A percentile compares a stretch with the other conserved stretches of the same genome.
Conservation (phyloP, 2,329 filamentous ascomycete species). For the Corynespora cassiicola region DNA sequence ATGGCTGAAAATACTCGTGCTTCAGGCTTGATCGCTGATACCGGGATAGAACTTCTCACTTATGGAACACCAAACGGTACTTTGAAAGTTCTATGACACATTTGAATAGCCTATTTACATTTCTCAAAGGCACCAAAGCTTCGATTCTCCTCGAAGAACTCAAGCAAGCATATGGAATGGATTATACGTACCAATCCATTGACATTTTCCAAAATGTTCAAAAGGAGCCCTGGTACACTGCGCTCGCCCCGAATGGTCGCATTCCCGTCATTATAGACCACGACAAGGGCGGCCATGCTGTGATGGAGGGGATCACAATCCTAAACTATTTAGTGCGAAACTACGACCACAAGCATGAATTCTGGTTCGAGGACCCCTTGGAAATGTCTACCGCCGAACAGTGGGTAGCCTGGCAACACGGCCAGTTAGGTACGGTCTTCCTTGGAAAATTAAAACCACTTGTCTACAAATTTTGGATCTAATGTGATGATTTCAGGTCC, state of each 20-base stretch:
- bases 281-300: slow-evolving; percentile 61
- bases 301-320: slow-evolving; percentile 46
- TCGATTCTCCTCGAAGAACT: slow-evolving; percentile 68
- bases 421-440: slow-evolving; percentile 6
- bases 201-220: slow-evolving; percentile 64
- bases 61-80: slow-evolving; percentile 49
- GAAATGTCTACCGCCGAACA: slow-evolving; percentile 55
- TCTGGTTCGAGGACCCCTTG: slow-evolving; percentile 48
- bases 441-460: too few relatives aligned
- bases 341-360: slow-evolving; percentile 47
- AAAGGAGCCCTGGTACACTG: slow-evolving; percentile 68
- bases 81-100: neutral
- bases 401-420: slow-evolving; percentile 63
- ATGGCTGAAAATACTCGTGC: slow-evolving; percentile 1
- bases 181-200: slow-evolving; percentile 63
- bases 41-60: slow-evolving; percentile 68
- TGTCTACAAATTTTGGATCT: neutral
- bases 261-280: slow-evolving; percentile 69
- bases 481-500: slow-evolving; percentile 16
- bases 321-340: slow-evolving; percentile 45
- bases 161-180: slow-evolving; percentile 63
- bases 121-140: slow-evolving; percentile 52
- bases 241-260: slow-evolving; percentile 65
- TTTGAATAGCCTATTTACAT: neutral
- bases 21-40: slow-evolving; percentile 61